Evolutionary conservation across 106 monocot genomes (phyloP).

Genomic region (Iris macrosiphon): DNA sequence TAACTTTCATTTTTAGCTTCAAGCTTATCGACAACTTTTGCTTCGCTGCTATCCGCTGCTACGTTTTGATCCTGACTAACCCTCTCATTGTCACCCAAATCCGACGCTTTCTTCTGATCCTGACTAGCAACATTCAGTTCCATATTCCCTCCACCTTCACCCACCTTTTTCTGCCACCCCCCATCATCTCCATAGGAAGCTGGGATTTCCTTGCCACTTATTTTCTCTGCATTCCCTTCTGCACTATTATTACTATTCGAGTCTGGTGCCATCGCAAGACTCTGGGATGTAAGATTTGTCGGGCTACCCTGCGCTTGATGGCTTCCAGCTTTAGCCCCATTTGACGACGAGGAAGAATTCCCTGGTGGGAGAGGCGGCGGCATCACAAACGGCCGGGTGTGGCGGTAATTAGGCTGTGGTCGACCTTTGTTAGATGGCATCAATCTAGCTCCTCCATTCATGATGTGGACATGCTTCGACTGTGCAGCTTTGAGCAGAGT

Average conservation of each 20-base stretch:
- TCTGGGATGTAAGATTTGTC: background rate
- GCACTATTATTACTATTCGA: no score
- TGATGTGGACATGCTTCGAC: conserved; percentile 9
- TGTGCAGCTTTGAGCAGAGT: conserved; percentile 7
- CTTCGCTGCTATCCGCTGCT: no score
- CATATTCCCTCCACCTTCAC: background rate
- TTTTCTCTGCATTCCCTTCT: background rate
- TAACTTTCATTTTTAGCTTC: no score
- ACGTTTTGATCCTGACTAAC: no score
- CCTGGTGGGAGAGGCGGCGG: conserved; percentile 1
- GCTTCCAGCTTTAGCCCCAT: background rate
- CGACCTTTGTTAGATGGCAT: background rate
- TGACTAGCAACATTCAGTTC: background rate
- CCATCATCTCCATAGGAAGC: background rate
- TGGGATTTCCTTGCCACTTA: background rate
- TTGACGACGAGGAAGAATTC: background rate
- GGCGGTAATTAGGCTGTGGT: background rate
- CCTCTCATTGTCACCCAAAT: background rate
- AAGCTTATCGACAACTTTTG: no score
- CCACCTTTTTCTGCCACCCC: background rate
- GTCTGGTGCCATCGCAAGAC: background rate
- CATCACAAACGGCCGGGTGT: background rate
- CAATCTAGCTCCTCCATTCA: conserved; percentile 4
- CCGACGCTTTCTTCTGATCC: background rate
- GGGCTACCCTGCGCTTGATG: background rate